Conservation (phyloP, 306 rosid genomes). For the Senna siamea region DNA sequence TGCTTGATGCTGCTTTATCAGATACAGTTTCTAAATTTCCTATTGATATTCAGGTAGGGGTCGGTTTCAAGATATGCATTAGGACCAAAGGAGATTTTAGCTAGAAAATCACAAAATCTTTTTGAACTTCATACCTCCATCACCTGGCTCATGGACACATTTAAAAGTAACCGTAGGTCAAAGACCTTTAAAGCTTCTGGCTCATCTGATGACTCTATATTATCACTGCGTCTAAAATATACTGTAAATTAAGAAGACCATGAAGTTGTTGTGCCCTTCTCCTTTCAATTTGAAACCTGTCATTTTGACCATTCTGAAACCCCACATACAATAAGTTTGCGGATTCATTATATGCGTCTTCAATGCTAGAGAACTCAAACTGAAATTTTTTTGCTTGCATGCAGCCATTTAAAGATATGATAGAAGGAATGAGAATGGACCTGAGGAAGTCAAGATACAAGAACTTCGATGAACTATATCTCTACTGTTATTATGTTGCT, state of each 20-base stretch:
- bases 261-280: background rate
- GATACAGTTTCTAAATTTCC: slow-evolving; percentile 57
- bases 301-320: background rate
- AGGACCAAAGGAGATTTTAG: slow-evolving; percentile 9
- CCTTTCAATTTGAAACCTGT: background rate
- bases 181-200: background rate
- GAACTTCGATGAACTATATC: slow-evolving; percentile 57
- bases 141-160: background rate
- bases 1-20: slow-evolving; percentile 62
- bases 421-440: slow-evolving; percentile 65
- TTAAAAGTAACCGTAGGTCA: slow-evolving; percentile 3
- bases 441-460: slow-evolving; percentile 55
- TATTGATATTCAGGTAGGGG: slow-evolving; percentile 57
- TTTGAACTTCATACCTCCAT: background rate
- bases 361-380: slow-evolving; percentile 10
- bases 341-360: background rate
- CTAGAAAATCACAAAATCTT: background rate
- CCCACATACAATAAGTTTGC: background rate
- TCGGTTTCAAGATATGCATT: background rate
- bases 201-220: background rate
- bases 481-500: slow-evolving; percentile 64
- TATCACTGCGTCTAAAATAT: background rate
- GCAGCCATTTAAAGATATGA: slow-evolving; percentile 63
- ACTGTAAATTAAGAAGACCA: background rate
- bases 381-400: slow-evolving; percentile 3